Percentiles rank a stretch among this genome's conserved stretches.
These are phyloP conservation scores for Tympanopsis confertula DNA, from an alignment of 2,329 filamentous ascomycete species.

Conservation along the genomic window DNA sequence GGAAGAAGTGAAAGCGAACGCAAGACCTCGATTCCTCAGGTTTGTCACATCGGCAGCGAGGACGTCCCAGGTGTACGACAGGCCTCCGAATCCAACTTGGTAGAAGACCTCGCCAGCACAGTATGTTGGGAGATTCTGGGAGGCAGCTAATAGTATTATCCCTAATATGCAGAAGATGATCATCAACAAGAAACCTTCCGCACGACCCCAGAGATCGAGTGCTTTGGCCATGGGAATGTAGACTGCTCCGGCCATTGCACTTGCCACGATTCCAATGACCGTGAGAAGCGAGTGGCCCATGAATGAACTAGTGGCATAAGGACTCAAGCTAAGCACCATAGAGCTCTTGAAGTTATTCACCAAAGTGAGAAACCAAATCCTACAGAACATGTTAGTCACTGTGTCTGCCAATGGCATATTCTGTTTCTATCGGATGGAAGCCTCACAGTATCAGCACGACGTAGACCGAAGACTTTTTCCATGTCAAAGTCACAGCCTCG, in stretches of 20 bases:
- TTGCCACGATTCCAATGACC: conserved; percentile 30
- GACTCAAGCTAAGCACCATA: conserved; percentile 17
- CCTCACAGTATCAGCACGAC: no score
- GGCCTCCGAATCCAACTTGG: conserved; percentile 29
- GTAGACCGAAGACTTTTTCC: no score
- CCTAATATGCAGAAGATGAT: conserved; percentile 23
- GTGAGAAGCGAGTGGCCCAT: conserved; percentile 31
- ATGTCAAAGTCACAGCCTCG: no score
- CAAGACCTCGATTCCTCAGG: conserved; percentile 49
- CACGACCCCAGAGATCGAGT: conserved; percentile 23
- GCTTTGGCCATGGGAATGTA: conserved; percentile 23
- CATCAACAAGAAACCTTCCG: conserved; percentile 19
- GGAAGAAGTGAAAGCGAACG: conserved; percentile 48
- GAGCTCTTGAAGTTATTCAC: conserved; percentile 26
- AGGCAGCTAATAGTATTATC: conserved; percentile 43
- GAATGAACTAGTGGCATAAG: conserved; percentile 25
- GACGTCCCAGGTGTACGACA: conserved; percentile 47
- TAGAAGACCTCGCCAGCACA: conserved; percentile 9
- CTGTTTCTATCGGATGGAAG: no score
- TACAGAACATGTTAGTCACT: no score
- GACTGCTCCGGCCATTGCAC: conserved; percentile 14
- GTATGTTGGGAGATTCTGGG: conserved; percentile 34
- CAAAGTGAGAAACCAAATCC: no score
- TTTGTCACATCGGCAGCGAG: conserved; percentile 56
- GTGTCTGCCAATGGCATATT: no score